Evolutionary conservation across 2,329 filamentous ascomycete species (phyloP).

Genomic region (Diaporthe australafricana): DNA sequence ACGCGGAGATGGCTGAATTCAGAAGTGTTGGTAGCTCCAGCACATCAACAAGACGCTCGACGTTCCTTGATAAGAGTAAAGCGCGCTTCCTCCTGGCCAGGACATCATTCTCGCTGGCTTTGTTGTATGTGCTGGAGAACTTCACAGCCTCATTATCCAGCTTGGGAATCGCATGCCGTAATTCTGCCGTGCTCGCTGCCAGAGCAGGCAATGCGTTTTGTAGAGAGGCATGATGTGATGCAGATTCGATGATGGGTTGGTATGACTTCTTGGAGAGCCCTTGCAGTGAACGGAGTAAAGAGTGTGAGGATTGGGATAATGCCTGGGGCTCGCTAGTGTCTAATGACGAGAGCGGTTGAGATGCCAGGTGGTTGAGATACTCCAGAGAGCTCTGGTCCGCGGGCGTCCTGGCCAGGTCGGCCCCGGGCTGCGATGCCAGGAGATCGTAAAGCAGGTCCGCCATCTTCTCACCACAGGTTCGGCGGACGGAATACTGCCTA

Average conservation of each 20-base stretch:
- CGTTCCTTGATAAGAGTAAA: conserved; percentile 84
- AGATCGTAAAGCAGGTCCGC: conserved; percentile 82
- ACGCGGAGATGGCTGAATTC: conserved; percentile 78
- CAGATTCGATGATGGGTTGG: conserved; percentile 84
- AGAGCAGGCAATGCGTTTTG: conserved; percentile 78
- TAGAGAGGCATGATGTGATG: conserved; percentile 80
- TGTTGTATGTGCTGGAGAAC: conserved; percentile 88
- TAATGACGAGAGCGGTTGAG: conserved; percentile 79
- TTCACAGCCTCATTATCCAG: conserved; percentile 82
- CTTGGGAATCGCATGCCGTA: conserved; percentile 79
- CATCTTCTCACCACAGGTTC: conserved; percentile 56
- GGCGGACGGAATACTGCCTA: background rate
- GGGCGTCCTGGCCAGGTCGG: conserved; percentile 45
- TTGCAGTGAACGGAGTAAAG: conserved; percentile 85
- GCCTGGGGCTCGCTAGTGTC: conserved; percentile 80
- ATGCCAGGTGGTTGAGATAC: conserved; percentile 83
- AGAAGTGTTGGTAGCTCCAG: conserved; percentile 90
- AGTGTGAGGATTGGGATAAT: conserved; percentile 84
- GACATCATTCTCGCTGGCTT: conserved; percentile 75
- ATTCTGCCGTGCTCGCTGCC: conserved; percentile 71
- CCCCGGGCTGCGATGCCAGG: conserved; percentile 55
- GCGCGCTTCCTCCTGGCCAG: conserved; percentile 82
- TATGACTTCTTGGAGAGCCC: conserved; percentile 90
- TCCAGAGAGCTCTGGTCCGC: conserved; percentile 67
- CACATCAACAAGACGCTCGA: conserved; percentile 89